A percentile compares a stretch with the other conserved stretches of the same genome.
phyloP scores from a whole-genome alignment of 352 stramenopile genomes.

The Bremia lactucae region DNA sequence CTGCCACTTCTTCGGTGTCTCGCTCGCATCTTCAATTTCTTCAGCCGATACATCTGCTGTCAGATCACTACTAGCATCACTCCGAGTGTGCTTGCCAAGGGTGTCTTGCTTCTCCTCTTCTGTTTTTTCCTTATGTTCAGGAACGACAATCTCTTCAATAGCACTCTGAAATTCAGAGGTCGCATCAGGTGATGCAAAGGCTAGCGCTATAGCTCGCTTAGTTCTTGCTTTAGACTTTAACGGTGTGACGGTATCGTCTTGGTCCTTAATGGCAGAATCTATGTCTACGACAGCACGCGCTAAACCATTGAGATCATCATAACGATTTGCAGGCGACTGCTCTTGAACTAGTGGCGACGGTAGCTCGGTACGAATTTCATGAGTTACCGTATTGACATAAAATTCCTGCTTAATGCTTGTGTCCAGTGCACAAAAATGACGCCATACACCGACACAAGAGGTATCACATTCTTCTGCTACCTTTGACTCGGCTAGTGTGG shows the following conservation, averaged over 20 bases:
- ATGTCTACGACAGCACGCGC: conserved; percentile 15
- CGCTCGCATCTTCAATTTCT: conserved; percentile 9
- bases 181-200: conserved; percentile 34
- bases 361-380: conserved; percentile 58
- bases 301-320: conserved; percentile 25
- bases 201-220: conserved; percentile 26
- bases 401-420: conserved; percentile 49
- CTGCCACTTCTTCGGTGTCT: conserved; percentile 37
- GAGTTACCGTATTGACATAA: conserved; percentile 65
- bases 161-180: conserved; percentile 23
- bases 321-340: conserved; percentile 46
- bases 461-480: conserved; percentile 8
- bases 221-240: conserved; percentile 16
- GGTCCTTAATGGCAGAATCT: conserved; percentile 1
- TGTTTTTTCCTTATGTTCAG: conserved; percentile 19
- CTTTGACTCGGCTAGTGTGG: conserved; percentile 9
- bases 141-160: conserved; percentile 28
- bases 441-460: conserved; percentile 38
- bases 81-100: conserved; percentile 25
- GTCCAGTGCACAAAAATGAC: conserved; percentile 54
- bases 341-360: conserved; percentile 38
- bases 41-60: conserved; percentile 12
- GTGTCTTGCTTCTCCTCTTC: conserved; percentile 7
- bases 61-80: conserved; percentile 17
- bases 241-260: conserved; percentile 5